These are phyloP conservation scores for Blastobotrys ciferrii DNA, from an alignment of 1,139 yeast species.

Conservation along the genomic window DNA sequence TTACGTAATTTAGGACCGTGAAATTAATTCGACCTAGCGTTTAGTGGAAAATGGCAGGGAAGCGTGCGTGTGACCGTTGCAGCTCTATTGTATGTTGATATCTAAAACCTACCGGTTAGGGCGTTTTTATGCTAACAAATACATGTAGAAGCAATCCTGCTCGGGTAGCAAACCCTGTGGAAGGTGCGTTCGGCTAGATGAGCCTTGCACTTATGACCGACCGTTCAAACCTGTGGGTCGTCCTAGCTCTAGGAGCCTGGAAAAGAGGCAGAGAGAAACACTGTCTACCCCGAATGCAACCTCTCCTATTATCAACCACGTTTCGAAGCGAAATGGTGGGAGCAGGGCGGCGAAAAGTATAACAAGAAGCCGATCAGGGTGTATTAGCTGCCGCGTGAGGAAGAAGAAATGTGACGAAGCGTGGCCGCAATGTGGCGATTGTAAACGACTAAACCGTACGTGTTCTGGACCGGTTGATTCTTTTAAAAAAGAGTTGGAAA, in stretches of 20 bases:
- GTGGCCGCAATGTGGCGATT: conserved; percentile 8
- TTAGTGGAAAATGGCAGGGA: conserved; percentile 1
- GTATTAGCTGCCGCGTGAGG: conserved; percentile 6
- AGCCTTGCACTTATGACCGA: conserved; percentile 1
- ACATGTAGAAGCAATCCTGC: conserved; percentile 2
- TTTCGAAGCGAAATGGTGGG: neutral
- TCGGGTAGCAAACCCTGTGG: conserved; percentile 4
- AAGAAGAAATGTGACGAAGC: conserved; percentile 6
- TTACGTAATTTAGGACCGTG: too few relatives aligned
- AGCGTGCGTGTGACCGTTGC: conserved; percentile 6
- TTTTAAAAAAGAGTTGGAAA: neutral
- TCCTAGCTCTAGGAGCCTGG: conserved; percentile 2
- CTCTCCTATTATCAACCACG: neutral
- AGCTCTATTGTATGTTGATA: conserved; percentile 2
- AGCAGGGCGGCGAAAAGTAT: conserved; percentile 1
- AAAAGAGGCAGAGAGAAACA: conserved; percentile 1
- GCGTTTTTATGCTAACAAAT: neutral
- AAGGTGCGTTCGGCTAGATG: conserved; percentile 2
- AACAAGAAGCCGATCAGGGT: conserved; percentile 4
- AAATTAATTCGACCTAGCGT: too few relatives aligned
- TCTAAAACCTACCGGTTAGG: neutral
- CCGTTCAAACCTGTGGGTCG: conserved; percentile 3
- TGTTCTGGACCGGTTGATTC: conserved; percentile 7
- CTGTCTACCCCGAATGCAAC: too few relatives aligned
- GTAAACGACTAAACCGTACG: neutral